Base-by-base conservation (phyloP, 768 basidiomycete genomes). In the Cyclocybe aegerita region DNA sequence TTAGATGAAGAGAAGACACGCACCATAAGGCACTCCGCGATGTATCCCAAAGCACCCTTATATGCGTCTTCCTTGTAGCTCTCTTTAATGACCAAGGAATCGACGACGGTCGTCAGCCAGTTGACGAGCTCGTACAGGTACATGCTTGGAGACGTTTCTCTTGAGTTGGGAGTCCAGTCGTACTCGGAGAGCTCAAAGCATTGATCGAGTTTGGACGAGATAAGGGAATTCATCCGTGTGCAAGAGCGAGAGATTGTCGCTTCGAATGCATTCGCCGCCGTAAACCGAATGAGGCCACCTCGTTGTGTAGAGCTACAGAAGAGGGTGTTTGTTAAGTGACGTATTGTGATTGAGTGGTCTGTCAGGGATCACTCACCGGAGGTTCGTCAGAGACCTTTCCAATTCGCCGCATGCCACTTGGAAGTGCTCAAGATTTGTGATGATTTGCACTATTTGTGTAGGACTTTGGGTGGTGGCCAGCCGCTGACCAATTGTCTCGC, bases 141-240 rank as follows among this genome's bases (percentile, higher is more conserved):
- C 80, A 88, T 88, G 79, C 92, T 95, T 39, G 95, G 93, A 33
- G 83, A 83, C 50, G 80, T 76, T 63, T 90, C 87, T 32, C 82
- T 81, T 9, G 73, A 65, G 32, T 75, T 72, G 7, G 93, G 89
- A 33, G 86, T 88, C 94, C 94, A 98, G 60, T 95, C 86, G 65
- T 98, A 98, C 69, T 96, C 92, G 4, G 95, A 88, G 38, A 96
- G 76, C 52, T 93, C 97, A 65, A 97, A 96, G 73, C 96, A 96
- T 59, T 93, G 90, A 61, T 96, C 91, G 6, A 98, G 83, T 65
- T 99, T 98, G 15, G 89, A 88, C 7, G 84, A 81, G 60, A 98
- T 95, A 39, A 96, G 78, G 9, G 77, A 76, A 12, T 87, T 85
- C 57, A 98, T 90, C 4, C 93, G 87, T 31, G 76, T 73, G 41